phyloP scores from a whole-genome alignment of 352 stramenopile species.

The Aphanomyces cochlioides region DNA sequence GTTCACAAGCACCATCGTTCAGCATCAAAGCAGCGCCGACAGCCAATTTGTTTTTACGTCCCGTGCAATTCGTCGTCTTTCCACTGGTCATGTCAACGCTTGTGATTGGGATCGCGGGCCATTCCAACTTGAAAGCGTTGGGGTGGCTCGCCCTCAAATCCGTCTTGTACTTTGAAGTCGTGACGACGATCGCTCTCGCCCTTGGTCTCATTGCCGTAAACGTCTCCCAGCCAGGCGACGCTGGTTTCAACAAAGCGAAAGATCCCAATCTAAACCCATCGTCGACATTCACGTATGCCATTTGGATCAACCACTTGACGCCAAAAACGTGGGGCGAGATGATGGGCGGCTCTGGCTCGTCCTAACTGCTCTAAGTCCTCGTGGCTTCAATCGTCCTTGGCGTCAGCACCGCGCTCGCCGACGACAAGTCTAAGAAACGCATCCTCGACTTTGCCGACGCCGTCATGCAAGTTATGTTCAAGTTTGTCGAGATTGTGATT shows the following conservation, averaged over 20 bases:
- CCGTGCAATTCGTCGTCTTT: constrained; percentile 62
- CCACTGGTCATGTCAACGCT: constrained; percentile 61
- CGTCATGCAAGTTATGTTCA: too few relatives aligned
- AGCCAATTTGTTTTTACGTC: constrained; percentile 52
- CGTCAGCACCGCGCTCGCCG: too few relatives aligned
- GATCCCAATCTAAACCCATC: too few relatives aligned
- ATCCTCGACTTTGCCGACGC: constrained; percentile 45
- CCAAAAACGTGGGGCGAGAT: too few relatives aligned
- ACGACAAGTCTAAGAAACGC: constrained; percentile 40
- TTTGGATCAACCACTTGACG: too few relatives aligned
- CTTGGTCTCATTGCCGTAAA: constrained; percentile 52
- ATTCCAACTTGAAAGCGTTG: constrained; percentile 57
- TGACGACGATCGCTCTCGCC: constrained; percentile 48
- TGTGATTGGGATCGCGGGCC: constrained; percentile 56
- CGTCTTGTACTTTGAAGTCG: constrained; percentile 62
- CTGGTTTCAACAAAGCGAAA: constrained; percentile 38
- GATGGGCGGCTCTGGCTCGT: too few relatives aligned
- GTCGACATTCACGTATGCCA: constrained; percentile 51
- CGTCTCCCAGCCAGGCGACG: constrained; percentile 48
- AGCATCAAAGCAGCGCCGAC: constrained; percentile 49
- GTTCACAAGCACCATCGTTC: constrained; percentile 45
- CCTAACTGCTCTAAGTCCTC: too few relatives aligned
- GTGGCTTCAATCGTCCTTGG: too few relatives aligned
- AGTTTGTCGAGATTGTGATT: too few relatives aligned
- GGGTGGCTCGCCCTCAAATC: constrained; percentile 52